Evolutionary conservation across 805 yeast genomes (phyloP).

Genomic region (Candida namnaoensis): DNA sequence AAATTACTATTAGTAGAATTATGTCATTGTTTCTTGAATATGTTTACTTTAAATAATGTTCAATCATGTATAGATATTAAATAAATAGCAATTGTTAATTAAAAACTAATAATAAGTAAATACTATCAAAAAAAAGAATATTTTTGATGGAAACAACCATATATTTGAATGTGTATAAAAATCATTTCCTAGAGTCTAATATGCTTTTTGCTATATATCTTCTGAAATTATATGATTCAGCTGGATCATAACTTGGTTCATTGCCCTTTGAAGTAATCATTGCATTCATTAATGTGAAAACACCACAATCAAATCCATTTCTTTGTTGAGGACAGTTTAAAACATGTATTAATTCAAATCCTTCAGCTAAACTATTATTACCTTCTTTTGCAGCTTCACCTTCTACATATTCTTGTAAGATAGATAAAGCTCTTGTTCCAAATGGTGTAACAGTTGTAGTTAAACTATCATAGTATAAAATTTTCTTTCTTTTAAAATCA

Average conservation of each 20-base stretch:
- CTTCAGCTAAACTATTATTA: conserved; percentile 20
- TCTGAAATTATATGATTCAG: conserved; percentile 63
- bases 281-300: conserved; percentile 77
- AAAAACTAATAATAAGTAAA: no score
- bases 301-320: conserved; percentile 94
- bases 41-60: no score
- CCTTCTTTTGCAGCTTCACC: conserved; percentile 54
- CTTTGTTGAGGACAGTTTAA: conserved; percentile 70
- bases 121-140: no score
- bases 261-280: conserved; percentile 45
- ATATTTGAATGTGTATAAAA: background rate
- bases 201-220: conserved; percentile 26
- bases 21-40: no score
- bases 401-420: conserved; percentile 52
- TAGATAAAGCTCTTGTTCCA: conserved; percentile 29
- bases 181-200: conserved; percentile 1
- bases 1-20: no score
- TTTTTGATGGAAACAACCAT: no score
- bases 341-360: conserved; percentile 20
- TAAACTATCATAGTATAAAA: conserved; percentile 75
- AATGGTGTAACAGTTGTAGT: conserved; percentile 28
- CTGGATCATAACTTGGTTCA: conserved; percentile 47
- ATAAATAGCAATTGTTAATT: no score
- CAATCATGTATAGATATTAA: no score
- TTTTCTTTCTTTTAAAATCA: conserved; percentile 47